Percentiles rank a stretch among this genome's conserved stretches.
These are phyloP conservation scores for Moesziomyces sp. DNA, from an alignment of 1,284 basidiomycete species.

Conservation along the genomic window DNA sequence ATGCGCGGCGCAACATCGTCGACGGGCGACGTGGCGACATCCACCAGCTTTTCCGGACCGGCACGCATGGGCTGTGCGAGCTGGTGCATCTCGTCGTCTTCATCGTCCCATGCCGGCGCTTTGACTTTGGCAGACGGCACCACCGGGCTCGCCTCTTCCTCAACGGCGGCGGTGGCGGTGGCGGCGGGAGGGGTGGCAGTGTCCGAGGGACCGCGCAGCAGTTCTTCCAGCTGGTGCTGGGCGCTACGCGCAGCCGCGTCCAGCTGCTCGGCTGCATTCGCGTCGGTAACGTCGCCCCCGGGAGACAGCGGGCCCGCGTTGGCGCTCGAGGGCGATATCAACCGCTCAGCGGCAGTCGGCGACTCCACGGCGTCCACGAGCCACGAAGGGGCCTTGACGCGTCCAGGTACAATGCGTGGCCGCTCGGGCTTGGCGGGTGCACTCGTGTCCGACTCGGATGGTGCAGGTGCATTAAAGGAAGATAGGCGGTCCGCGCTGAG, in stretches of 20 bases:
- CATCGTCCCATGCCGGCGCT: conserved; percentile 59
- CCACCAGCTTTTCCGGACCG: conserved; percentile 4
- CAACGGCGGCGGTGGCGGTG: background rate
- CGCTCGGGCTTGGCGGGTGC: conserved; percentile 10
- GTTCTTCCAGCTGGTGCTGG: conserved; percentile 39
- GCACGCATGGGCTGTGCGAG: too few species aligned
- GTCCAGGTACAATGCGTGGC: conserved; percentile 25
- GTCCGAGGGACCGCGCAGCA: conserved; percentile 26
- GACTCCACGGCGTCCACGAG: conserved; percentile 40
- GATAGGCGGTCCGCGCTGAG: conserved; percentile 21
- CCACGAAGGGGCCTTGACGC: conserved; percentile 39
- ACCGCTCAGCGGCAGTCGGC: conserved; percentile 23
- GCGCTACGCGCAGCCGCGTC: conserved; percentile 37
- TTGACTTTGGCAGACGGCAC: conserved; percentile 6
- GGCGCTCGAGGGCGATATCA: conserved; percentile 12
- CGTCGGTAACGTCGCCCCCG: conserved; percentile 14
- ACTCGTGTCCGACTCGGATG: background rate
- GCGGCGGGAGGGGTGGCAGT: background rate
- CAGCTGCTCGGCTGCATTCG: conserved; percentile 27
- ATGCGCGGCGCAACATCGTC: conserved; percentile 10
- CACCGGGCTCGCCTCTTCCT: background rate
- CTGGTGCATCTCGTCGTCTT: conserved; percentile 43
- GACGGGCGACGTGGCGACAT: conserved; percentile 13
- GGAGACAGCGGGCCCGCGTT: conserved; percentile 9
- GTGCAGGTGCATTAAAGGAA: conserved; percentile 1